Evolutionary conservation across 2,329 filamentous ascomycete genomes (phyloP).

Genomic region (Fusarium fracticaudum): DNA sequence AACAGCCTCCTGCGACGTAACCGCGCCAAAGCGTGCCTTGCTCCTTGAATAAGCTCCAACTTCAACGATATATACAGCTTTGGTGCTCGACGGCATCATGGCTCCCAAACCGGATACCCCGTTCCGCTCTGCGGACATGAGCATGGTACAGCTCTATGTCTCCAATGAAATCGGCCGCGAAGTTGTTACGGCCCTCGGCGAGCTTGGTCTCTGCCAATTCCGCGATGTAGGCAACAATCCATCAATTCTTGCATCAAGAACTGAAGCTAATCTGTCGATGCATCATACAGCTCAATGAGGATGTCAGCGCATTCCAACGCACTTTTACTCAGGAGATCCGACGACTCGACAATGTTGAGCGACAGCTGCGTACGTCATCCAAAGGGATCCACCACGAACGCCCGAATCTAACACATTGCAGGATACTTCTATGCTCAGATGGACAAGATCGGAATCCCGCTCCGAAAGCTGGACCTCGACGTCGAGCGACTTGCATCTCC

Average conservation of each 20-base stretch:
- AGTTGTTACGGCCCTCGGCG: constrained; percentile 94
- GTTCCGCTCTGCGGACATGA: constrained; percentile 99
- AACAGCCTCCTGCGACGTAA: constrained; percentile 39
- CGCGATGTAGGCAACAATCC: constrained; percentile 77
- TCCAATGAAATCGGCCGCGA: constrained; percentile 98
- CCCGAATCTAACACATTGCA: constrained; percentile 52
- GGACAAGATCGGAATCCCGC: constrained; percentile 87
- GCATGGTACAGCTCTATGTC: constrained; percentile 99
- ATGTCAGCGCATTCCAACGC: constrained; percentile 93
- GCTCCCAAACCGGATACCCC: constrained; percentile 84
- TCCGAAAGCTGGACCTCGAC: constrained; percentile 92
- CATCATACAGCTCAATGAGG: constrained; percentile 79
- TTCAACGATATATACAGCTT: constrained; percentile 42
- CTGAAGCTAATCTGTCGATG: constrained; percentile 26
- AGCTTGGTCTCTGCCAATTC: constrained; percentile 96
- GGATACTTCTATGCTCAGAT: constrained; percentile 96
- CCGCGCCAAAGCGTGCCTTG: constrained; percentile 41
- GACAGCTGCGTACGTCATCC: constrained; percentile 83
- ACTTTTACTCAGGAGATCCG: constrained; percentile 98
- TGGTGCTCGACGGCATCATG: constrained; percentile 58
- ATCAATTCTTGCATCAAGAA: constrained; percentile 21
- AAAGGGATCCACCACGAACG: constrained; percentile 16
- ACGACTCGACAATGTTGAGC: constrained; percentile 96
- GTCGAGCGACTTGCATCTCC: constrained; percentile 86
- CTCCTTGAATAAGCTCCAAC: constrained; percentile 45